A percentile compares a stretch with the other conserved stretches of the same genome.
phyloP scores from a whole-genome alignment of 495 filamentous ascomycete genomes.

The Penicillium canescens region DNA sequence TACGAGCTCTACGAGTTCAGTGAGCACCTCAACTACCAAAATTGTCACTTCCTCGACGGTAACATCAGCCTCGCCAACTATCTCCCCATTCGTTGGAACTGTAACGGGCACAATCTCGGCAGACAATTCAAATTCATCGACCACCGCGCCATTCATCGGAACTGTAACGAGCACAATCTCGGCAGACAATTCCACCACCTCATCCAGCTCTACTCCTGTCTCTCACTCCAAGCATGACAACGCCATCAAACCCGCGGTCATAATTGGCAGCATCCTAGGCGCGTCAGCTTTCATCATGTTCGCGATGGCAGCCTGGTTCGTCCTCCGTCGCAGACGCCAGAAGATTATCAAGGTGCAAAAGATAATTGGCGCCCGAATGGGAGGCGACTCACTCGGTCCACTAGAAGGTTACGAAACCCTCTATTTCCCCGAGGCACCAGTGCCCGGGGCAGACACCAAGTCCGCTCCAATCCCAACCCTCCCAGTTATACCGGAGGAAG shows the following conservation, averaged over 20 bases:
- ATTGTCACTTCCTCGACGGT: neutral
- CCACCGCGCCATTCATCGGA: neutral
- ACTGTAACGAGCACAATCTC: neutral
- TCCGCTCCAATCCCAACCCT: neutral
- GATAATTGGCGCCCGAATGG: too few relatives aligned
- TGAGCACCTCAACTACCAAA: neutral
- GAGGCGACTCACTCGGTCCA: too few relatives aligned
- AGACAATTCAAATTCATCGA: neutral
- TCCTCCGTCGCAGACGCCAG: constrained; percentile 23
- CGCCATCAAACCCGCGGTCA: constrained; percentile 11
- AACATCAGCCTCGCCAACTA: neutral
- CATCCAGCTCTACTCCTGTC: neutral
- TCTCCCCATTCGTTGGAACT: neutral
- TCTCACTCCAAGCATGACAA: neutral
- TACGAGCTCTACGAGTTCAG: neutral
- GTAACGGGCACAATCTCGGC: neutral
- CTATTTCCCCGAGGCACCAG: neutral
- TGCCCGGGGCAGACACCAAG: too few relatives aligned
- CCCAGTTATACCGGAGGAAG: constrained; percentile 6
- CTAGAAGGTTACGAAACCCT: neutral
- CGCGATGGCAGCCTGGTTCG: constrained; percentile 17
- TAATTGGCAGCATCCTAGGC: constrained; percentile 33
- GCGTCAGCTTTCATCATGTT: constrained; percentile 25
- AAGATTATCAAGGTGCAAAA: neutral
- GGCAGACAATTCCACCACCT: neutral